phyloP scores from a whole-genome alignment of 1,284 basidiomycete genomes.

The Cutaneotrichosporon sp. region DNA sequence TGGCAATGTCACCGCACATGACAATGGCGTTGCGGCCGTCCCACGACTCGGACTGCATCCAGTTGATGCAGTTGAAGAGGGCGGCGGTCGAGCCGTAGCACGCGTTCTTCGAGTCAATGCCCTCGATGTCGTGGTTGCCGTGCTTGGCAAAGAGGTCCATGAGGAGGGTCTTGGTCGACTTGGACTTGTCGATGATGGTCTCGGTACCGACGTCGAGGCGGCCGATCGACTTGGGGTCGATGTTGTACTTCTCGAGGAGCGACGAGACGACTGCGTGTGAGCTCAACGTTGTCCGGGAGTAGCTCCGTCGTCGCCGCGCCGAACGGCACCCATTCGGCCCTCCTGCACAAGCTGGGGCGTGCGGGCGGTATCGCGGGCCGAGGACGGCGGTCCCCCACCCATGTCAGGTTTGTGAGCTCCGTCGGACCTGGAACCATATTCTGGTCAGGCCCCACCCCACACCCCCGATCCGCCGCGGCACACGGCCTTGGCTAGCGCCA shows the following conservation, averaged over 20 bases:
- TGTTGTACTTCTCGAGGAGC: slow-evolving; percentile 90
- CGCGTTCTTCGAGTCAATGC: slow-evolving; percentile 98
- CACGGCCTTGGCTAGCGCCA: not conserved
- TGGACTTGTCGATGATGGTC: slow-evolving; percentile 99
- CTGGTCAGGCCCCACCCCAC: not conserved
- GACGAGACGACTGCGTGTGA: slow-evolving; percentile 70
- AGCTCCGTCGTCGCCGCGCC: not conserved
- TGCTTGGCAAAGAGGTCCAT: slow-evolving; percentile 95
- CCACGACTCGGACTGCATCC: slow-evolving; percentile 97
- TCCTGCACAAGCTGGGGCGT: not conserved
- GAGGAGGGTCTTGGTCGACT: slow-evolving; percentile 96
- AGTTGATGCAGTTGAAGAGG: slow-evolving; percentile 96
- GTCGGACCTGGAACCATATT: not conserved
- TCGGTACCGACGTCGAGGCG: slow-evolving; percentile 98
- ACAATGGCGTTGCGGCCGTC: slow-evolving; percentile 98
- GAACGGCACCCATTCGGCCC: not conserved
- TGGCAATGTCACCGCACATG: slow-evolving; percentile 95
- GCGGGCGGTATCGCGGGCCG: not conserved
- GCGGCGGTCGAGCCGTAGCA: slow-evolving; percentile 99
- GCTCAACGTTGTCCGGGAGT: not conserved
- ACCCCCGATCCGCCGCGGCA: not conserved
- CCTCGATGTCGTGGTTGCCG: slow-evolving; percentile 94
- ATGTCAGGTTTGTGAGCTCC: not conserved
- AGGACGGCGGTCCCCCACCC: too few species aligned
- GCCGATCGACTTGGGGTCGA: slow-evolving; percentile 94